Evolutionary conservation across 306 rosid genomes (phyloP).

Genomic region (Abrus precatorius): DNA sequence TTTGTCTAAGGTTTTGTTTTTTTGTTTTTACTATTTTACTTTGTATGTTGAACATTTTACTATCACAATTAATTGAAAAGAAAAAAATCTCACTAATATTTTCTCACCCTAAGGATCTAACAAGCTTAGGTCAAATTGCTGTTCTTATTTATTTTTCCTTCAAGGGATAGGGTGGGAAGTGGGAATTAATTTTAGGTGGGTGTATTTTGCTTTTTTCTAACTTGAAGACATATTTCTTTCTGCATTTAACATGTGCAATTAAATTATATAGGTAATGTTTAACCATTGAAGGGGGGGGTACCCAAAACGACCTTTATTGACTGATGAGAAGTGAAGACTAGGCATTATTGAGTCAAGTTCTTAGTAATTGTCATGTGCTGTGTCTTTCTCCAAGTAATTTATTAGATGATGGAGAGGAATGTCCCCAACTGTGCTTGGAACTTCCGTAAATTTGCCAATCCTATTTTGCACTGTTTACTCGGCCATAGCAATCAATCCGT

Average conservation of each 20-base stretch:
- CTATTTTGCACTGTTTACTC: slow-evolving; percentile 37
- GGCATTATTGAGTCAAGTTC: slow-evolving; percentile 38
- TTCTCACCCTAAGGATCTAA: slow-evolving; percentile 13
- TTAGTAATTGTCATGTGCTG: slow-evolving; percentile 36
- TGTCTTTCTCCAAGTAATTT: slow-evolving; percentile 18
- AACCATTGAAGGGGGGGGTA: slow-evolving; percentile 11
- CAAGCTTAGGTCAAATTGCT: slow-evolving; percentile 34
- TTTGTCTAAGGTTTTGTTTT: neutral
- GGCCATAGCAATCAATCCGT: slow-evolving; percentile 13
- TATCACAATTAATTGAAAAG: slow-evolving; percentile 10
- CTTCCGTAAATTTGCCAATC: slow-evolving; percentile 20
- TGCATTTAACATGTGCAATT: slow-evolving; percentile 26
- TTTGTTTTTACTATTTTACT: neutral
- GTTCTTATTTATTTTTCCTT: neutral
- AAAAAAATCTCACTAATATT: neutral
- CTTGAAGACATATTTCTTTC: slow-evolving; percentile 19
- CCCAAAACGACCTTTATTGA: slow-evolving; percentile 44
- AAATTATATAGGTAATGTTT: slow-evolving; percentile 35
- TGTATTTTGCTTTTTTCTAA: slow-evolving; percentile 20
- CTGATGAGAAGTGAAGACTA: slow-evolving; percentile 42
- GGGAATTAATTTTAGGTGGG: slow-evolving; percentile 40
- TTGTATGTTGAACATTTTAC: neutral
- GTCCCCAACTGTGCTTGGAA: slow-evolving; percentile 40
- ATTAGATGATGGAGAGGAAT: slow-evolving; percentile 30
- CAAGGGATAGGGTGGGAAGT: slow-evolving; percentile 16